Conservation (phyloP, 73 alveolate genomes). For the Paramecium bursaria region DNA sequence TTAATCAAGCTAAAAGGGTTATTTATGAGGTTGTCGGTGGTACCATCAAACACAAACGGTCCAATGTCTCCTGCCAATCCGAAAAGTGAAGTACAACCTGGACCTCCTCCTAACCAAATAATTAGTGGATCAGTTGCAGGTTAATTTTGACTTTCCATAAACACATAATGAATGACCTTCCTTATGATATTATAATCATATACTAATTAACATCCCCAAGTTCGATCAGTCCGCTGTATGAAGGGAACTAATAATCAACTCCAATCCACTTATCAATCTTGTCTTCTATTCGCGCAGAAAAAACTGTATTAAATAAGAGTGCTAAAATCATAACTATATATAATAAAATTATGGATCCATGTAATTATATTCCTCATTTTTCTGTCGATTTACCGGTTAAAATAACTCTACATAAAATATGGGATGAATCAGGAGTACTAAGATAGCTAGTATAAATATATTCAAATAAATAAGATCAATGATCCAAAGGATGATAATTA, state of each 20-base stretch:
- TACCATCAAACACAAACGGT: conserved; percentile 76
- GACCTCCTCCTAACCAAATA: conserved; percentile 95
- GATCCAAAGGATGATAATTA: not conserved
- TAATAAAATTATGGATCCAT: too few species aligned
- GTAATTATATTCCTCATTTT: conserved; percentile 57
- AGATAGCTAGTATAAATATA: not conserved
- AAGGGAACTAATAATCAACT: too few species aligned
- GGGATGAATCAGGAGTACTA: conserved; percentile 36
- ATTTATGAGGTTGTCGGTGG: conserved; percentile 51
- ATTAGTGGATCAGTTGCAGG: conserved; percentile 77
- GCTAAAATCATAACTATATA: too few species aligned
- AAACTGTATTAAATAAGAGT: too few species aligned
- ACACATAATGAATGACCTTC: conserved; percentile 13
- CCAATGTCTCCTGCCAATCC: conserved; percentile 90
- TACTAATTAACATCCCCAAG: too few species aligned
- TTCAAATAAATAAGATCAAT: not conserved
- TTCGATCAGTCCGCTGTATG: too few species aligned
- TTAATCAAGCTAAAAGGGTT: conserved; percentile 91
- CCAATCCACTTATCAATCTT: too few species aligned
- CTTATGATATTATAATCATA: too few species aligned
- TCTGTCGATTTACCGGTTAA: conserved; percentile 40
- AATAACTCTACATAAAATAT: conserved; percentile 18
- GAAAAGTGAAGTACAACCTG: conserved; percentile 87
- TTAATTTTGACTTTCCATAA: conserved; percentile 21
- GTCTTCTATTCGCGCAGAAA: too few species aligned